Conservation (phyloP, 352 stramenopile genomes). For the Globisporangium yorkense region DNA sequence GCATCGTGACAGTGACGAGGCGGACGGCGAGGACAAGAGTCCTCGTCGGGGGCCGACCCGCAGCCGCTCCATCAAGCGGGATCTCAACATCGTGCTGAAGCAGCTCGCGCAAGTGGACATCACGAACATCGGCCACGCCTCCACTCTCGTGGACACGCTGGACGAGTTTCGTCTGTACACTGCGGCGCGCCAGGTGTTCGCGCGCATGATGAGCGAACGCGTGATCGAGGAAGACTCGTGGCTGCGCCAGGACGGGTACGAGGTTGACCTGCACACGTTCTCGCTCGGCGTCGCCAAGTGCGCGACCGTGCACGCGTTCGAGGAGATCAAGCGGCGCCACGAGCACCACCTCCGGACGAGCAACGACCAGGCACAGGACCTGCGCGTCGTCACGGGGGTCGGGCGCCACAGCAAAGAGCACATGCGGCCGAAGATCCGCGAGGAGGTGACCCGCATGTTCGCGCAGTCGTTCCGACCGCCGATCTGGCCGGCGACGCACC, state of each 20-base stretch:
- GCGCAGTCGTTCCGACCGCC: slow-evolving; percentile 37
- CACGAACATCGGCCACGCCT: slow-evolving; percentile 36
- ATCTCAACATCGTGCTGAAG: slow-evolving; percentile 43
- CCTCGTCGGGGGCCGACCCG: neutral
- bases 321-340: slow-evolving; percentile 24
- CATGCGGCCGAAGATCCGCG: slow-evolving; percentile 49
- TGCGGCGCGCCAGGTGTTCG: slow-evolving; percentile 39
- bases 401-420: slow-evolving; percentile 54
- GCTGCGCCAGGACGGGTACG: slow-evolving; percentile 48
- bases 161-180: slow-evolving; percentile 46
- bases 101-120: slow-evolving; percentile 33
- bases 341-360: slow-evolving; percentile 19
- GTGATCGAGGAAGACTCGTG: slow-evolving; percentile 33
- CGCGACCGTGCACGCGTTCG: slow-evolving; percentile 57
- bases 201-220: slow-evolving; percentile 36
- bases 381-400: slow-evolving; percentile 72
- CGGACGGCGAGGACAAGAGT: slow-evolving; percentile 1
- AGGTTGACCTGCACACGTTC: slow-evolving; percentile 71
- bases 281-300: slow-evolving; percentile 60
- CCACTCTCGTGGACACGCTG: slow-evolving; percentile 53
- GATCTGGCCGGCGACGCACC: slow-evolving; percentile 44
- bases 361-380: slow-evolving; percentile 30
- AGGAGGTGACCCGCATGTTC: slow-evolving; percentile 49
- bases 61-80: slow-evolving; percentile 21
- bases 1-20: slow-evolving; percentile 16